A percentile compares a stretch with the other conserved stretches of the same genome.
Evolutionary conservation across 305 asterid species (phyloP).

Genomic region (Plantago rigida): DNA sequence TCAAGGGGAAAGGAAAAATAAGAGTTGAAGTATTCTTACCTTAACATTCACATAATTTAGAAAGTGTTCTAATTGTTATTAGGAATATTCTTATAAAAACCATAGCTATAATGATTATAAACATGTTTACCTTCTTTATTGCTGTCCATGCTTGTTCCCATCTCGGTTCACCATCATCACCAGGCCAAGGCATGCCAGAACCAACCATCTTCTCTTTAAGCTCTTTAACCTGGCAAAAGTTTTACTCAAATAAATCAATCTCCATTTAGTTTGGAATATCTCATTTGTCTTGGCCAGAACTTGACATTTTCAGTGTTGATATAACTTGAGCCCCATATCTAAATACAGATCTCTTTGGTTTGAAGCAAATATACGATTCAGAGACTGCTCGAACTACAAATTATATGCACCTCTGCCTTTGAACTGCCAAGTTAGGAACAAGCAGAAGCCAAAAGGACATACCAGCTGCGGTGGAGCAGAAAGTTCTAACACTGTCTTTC

Average conservation of each 20-base stretch:
- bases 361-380: background rate
- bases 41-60: too few species aligned
- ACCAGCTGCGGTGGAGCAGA: conserved; percentile 82
- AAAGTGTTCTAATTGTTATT: too few species aligned
- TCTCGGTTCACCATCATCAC: conserved; percentile 83
- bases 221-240: conserved; percentile 60
- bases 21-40: too few species aligned
- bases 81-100: too few species aligned
- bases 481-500: conserved; percentile 69
- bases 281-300: conserved; percentile 1
- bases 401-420: conserved; percentile 5
- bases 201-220: conserved; percentile 75
- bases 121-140: conserved; percentile 64
- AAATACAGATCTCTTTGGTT: background rate
- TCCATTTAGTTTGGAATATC: conserved; percentile 13
- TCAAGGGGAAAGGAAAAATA: background rate
- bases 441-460: conserved; percentile 27
- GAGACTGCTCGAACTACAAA: conserved; percentile 6
- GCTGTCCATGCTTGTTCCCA: conserved; percentile 99
- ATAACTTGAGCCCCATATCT: conserved; percentile 2
- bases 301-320: background rate
- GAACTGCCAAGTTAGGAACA: conserved; percentile 13
- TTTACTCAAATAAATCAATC: conserved; percentile 22
- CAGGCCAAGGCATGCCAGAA: conserved; percentile 99
- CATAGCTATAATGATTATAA: background rate